Percentiles rank a stretch among this genome's conserved stretches.
These are phyloP conservation scores for Rozella allomycis DNA, from an alignment of 371 early-diverging fungal genomes.

Conservation along the genomic window DNA sequence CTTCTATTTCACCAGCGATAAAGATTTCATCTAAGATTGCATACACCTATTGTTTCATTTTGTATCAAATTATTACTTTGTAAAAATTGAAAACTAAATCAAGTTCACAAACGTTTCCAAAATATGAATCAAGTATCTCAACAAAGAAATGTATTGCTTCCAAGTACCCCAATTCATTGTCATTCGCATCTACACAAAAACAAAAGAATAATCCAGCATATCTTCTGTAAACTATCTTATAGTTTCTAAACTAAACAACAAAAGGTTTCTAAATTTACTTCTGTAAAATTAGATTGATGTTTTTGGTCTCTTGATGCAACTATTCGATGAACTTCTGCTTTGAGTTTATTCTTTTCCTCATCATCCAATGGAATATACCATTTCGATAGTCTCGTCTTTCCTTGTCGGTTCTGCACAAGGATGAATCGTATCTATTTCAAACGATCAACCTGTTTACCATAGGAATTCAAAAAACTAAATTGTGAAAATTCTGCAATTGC, in stretches of 20 bases:
- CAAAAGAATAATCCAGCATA: conserved; percentile 94
- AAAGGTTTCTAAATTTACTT: conserved; percentile 25
- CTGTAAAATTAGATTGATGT: conserved; percentile 85
- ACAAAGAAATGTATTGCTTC: conserved; percentile 96
- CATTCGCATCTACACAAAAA: conserved; percentile 86
- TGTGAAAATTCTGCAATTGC: too few relatives aligned
- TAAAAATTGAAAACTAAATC: conserved; percentile 93
- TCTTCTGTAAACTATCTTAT: conserved; percentile 85
- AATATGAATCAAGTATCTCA: conserved; percentile 87
- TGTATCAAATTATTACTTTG: conserved; percentile 26
- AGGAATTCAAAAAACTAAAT: too few relatives aligned
- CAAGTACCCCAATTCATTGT: conserved; percentile 78
- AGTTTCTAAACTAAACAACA: conserved; percentile 46
- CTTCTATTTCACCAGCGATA: conserved; percentile 90
- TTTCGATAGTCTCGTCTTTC: conserved; percentile 84
- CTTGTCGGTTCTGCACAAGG: conserved; percentile 88
- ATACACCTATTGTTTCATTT: conserved; percentile 43
- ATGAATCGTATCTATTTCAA: conserved; percentile 92
- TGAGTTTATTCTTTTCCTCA: conserved; percentile 77
- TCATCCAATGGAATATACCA: conserved; percentile 87
- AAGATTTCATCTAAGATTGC: conserved; percentile 90
- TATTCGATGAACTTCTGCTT: conserved; percentile 77
- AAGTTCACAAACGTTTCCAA: conserved; percentile 91
- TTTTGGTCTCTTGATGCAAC: conserved; percentile 88
- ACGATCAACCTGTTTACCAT: too few relatives aligned